These are phyloP conservation scores for Allium sativum DNA, from an alignment of 106 monocot genomes.

Conservation along the genomic window DNA sequence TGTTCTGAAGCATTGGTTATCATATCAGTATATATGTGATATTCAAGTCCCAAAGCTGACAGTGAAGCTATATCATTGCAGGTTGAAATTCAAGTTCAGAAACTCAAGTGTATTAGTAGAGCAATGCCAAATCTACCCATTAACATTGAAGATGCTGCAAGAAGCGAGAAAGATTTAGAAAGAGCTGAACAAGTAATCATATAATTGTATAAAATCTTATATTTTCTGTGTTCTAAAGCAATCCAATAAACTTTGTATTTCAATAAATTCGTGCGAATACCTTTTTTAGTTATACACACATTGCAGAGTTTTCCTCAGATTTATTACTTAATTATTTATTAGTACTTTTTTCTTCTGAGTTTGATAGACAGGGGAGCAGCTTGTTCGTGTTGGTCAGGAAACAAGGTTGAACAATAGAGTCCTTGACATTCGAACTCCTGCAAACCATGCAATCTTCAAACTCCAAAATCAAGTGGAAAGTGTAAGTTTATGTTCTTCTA, in stretches of 20 bases:
- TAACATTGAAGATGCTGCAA: conserved; percentile 81
- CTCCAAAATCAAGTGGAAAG: conserved; percentile 44
- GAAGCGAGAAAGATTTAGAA: conserved; percentile 65
- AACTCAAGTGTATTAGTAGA: conserved; percentile 67
- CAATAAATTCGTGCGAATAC: no score
- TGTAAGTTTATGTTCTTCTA: conserved; percentile 27
- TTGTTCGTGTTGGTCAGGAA: conserved; percentile 82
- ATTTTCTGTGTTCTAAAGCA: no score
- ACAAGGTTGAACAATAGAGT: conserved; percentile 73
- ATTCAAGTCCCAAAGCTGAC: no score
- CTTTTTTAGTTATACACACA: no score
- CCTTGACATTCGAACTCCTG: conserved; percentile 73
- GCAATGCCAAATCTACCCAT: conserved; percentile 58
- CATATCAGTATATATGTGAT: no score
- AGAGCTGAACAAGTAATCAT: conserved; percentile 52
- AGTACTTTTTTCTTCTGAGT: neutral
- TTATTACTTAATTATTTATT: no score
- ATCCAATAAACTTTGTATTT: no score
- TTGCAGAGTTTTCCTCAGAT: no score
- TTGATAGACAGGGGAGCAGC: conserved; percentile 54
- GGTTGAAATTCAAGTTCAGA: conserved; percentile 89
- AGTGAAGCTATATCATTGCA: conserved; percentile 6
- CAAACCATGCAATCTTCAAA: conserved; percentile 68
- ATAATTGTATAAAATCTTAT: neutral
- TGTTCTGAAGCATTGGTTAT: neutral